phyloP scores from a whole-genome alignment of 805 yeast genomes.

The Teunomyces tritomae region DNA sequence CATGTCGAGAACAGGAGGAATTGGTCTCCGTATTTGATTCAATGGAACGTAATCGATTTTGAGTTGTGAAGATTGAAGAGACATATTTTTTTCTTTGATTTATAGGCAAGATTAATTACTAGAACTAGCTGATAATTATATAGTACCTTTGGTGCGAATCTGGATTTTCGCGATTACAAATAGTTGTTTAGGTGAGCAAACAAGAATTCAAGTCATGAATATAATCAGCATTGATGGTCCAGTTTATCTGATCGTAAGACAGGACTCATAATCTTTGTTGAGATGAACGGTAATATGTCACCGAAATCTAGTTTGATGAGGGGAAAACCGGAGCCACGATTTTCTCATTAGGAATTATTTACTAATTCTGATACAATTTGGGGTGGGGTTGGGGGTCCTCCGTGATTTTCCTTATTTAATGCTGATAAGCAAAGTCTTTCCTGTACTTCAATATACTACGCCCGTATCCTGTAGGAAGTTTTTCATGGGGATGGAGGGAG shows the following conservation, averaged over 20 bases:
- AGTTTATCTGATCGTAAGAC: background rate
- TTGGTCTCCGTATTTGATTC: constrained; percentile 69
- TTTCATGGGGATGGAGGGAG: background rate
- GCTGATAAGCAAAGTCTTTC: too few species aligned
- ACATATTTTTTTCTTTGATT: constrained; percentile 39
- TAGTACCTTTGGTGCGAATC: background rate
- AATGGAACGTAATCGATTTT: constrained; percentile 63
- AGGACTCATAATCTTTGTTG: background rate
- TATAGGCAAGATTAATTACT: too few species aligned
- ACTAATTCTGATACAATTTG: background rate
- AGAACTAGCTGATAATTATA: background rate
- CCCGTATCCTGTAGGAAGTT: too few species aligned
- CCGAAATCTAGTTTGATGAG: background rate
- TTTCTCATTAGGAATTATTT: background rate
- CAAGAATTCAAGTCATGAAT: background rate
- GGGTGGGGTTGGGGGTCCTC: too few species aligned
- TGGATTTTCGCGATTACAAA: constrained; percentile 2
- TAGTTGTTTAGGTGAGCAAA: background rate
- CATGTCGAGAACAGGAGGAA: constrained; percentile 77
- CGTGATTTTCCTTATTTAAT: too few species aligned
- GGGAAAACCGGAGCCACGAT: background rate
- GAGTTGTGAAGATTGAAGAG: constrained; percentile 62
- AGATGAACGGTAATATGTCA: background rate
- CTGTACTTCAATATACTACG: too few species aligned
- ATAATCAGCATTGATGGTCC: background rate